Evolutionary conservation across 1,284 basidiomycete genomes (phyloP), one percentile per base, ranked within the genome.

Genomic region (Tylopilus sp.): DNA sequence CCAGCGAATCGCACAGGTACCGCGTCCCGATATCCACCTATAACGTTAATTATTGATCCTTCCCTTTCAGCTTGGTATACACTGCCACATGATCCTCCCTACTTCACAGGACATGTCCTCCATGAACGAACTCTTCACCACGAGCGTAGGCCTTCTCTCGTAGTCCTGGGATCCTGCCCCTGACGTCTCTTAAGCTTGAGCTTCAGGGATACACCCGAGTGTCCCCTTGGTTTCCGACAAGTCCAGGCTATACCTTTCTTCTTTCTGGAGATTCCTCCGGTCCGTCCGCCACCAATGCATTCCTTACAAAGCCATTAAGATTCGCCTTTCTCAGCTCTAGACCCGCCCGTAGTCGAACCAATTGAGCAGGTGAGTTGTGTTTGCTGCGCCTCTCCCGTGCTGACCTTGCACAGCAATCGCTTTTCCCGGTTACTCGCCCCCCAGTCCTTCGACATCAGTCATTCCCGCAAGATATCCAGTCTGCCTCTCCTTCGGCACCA

Each of bases 61-160:
- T 42, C 43, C 41, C 5, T 48, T 29, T 31, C 55, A 85, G 82
- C 71, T 73, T 47, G 66, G 75, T 39, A 77, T 84, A 40, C 74
- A 77, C 48, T 76, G 78, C 52, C 82, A 84, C 63, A 71, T 85
- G 68, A 74, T 83, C 46, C 66, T 81, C 48, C 72, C 68, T 43
- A 57, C 75, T 41, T 69, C 68, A 49, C 67, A 72, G 48, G 68
- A 76, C 54, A 73, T 75, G 66, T 59, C 68, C 12, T 58, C 69
- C 15, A 70, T 82, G 48, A 69, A 65, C 31, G 67, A 73, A 34
- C 60, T 85, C 16, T 84, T 83, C 59, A 67, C 74, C 44, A 73
- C 77, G 54, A 75, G 72, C 59, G 82, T 84, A 65, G 57, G 79
- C 56, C 49, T 10, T 33, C 26, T 4, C 23, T 48, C 53, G 41